A percentile compares a stretch with the other conserved stretches of the same genome.
Conservation (phyloP, 306 rosid genomes). For the Medicago arabica region DNA sequence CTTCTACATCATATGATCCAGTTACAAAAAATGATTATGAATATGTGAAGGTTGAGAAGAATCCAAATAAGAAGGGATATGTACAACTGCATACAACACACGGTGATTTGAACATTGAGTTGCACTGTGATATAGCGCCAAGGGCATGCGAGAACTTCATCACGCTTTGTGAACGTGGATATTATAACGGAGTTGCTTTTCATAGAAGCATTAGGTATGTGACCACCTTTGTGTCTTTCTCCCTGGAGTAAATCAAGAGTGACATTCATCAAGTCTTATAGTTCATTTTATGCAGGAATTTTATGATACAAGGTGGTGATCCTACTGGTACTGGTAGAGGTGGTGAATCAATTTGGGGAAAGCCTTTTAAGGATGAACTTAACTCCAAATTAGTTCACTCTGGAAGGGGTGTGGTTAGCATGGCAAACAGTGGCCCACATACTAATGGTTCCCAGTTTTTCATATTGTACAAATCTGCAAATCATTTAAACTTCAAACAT, state of each 20-base stretch:
- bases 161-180: conserved; percentile 94
- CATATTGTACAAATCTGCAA: conserved; percentile 91
- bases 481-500: conserved; percentile 91
- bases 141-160: conserved; percentile 93
- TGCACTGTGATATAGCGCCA: conserved; percentile 94
- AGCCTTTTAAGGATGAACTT: conserved; percentile 88
- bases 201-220: conserved; percentile 86
- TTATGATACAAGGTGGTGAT: conserved; percentile 99
- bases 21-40: conserved; percentile 87
- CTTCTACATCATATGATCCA: conserved; percentile 92
- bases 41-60: conserved; percentile 95
- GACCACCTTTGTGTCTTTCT: conserved; percentile 21
- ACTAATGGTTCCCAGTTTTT: conserved; percentile 98
- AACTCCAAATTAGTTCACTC: conserved; percentile 94
- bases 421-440: conserved; percentile 99
- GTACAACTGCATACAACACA: conserved; percentile 89
- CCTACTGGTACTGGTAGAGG: conserved; percentile 97
- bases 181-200: conserved; percentile 88
- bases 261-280: conserved; percentile 14
- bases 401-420: conserved; percentile 94
- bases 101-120: conserved; percentile 95
- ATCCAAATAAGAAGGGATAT: conserved; percentile 95
- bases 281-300: conserved; percentile 65
- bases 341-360: conserved; percentile 98
- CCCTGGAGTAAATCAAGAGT: conserved; percentile 15